Conservation (phyloP, 768 basidiomycete genomes). For the Dendrothele bispora region DNA sequence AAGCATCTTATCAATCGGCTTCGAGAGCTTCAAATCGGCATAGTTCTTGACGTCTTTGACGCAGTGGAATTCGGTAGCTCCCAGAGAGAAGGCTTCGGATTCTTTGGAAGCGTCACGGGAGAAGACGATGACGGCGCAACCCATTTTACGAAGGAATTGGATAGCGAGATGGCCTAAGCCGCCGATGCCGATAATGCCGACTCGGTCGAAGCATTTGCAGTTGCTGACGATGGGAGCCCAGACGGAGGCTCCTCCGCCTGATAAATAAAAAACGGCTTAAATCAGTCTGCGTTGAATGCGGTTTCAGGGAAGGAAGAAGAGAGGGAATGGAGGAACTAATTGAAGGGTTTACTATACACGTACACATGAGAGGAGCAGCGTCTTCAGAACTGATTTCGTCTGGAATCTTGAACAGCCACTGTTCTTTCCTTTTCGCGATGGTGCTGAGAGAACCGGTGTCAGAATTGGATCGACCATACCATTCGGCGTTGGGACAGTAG, state of each 20-base stretch:
- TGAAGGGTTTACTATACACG: not conserved
- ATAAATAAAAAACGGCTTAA: too few relatives aligned
- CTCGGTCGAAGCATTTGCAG: constrained; percentile 25
- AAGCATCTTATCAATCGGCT: constrained; percentile 22
- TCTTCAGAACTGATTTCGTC: constrained; percentile 21
- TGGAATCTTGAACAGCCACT: constrained; percentile 32
- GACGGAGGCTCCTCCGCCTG: constrained; percentile 31
- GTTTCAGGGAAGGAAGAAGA: too few relatives aligned
- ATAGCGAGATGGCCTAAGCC: constrained; percentile 36
- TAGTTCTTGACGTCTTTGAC: constrained; percentile 18
- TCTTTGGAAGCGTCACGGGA: constrained; percentile 28
- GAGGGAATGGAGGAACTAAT: too few relatives aligned
- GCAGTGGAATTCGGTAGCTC: constrained; percentile 31
- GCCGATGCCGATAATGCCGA: constrained; percentile 32
- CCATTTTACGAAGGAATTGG: constrained; percentile 37
- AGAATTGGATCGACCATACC: constrained; percentile 12
- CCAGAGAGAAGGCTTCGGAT: constrained; percentile 26
- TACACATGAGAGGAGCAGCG: constrained; percentile 36
- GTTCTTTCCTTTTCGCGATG: constrained; percentile 28
- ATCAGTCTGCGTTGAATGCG: too few relatives aligned
- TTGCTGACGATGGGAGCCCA: constrained; percentile 20
- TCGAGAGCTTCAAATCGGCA: constrained; percentile 19
- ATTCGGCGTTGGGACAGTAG: constrained; percentile 13
- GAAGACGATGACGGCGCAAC: constrained; percentile 35
- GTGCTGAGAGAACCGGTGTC: constrained; percentile 33